Evolutionary conservation across 441 rosid genomes (phyloP).

Genomic region (Euphorbia corollata): DNA sequence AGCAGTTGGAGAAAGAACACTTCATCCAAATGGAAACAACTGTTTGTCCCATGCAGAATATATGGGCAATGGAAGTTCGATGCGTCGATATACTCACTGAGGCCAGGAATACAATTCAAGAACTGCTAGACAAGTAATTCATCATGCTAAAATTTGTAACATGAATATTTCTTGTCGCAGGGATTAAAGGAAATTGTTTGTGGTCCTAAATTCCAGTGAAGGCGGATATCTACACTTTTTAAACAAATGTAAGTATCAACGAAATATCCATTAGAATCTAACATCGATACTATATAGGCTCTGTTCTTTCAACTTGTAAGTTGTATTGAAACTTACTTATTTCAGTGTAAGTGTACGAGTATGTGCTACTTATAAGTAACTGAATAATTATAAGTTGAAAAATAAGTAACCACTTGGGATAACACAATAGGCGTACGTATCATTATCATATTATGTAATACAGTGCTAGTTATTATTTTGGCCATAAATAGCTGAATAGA

Average conservation of each 20-base stretch:
- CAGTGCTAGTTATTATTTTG: not conserved
- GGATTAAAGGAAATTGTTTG: not conserved
- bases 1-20: slow-evolving; percentile 42
- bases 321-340: no score
- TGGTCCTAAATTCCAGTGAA: not conserved
- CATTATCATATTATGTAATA: no score
- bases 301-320: no score
- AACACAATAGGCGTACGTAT: not conserved
- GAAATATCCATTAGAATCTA: not conserved
- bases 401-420: not conserved
- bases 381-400: no score
- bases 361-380: no score
- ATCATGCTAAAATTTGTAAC: not conserved
- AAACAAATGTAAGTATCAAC: not conserved
- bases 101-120: slow-evolving; percentile 46
- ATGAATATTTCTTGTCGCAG: not conserved
- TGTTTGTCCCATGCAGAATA: slow-evolving; percentile 33
- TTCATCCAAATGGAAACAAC: slow-evolving; percentile 32
- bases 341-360: no score
- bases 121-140: slow-evolving; percentile 30
- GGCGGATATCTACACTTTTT: not conserved
- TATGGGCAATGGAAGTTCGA: slow-evolving; percentile 60
- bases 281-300: no score
- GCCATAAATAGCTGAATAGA: not conserved
- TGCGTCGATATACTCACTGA: slow-evolving; percentile 36